Percentiles rank a stretch among this genome's conserved stretches.
phyloP scores from a whole-genome alignment of 2,329 filamentous ascomycete genomes.

The Beauveria scarabaeidicola region DNA sequence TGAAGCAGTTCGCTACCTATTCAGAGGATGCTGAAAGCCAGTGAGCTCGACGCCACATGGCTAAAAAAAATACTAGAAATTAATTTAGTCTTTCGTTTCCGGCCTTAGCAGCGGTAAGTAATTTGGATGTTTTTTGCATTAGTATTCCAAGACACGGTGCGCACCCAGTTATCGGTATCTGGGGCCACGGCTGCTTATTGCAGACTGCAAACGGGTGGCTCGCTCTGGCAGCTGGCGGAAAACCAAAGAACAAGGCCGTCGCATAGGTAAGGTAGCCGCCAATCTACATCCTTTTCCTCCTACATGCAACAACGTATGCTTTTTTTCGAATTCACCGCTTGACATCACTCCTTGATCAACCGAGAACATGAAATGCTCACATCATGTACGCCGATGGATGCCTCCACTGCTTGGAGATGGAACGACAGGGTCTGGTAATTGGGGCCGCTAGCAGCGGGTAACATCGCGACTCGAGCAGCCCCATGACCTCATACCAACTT shows the following conservation, averaged over 20 bases:
- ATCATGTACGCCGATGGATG: neutral
- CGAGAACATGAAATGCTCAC: neutral
- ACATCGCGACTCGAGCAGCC: neutral
- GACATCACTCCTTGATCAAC: neutral
- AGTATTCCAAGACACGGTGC: too few species aligned
- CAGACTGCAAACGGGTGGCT: neutral
- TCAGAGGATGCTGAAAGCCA: neutral
- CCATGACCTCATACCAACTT: constrained; percentile 3
- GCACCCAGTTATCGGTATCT: too few species aligned
- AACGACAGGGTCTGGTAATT: neutral
- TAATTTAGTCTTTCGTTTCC: too few species aligned
- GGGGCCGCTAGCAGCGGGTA: constrained; percentile 9
- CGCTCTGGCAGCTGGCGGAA: neutral
- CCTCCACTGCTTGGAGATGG: neutral
- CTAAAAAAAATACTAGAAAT: neutral
- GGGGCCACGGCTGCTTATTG: neutral
- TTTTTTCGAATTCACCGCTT: too few species aligned
- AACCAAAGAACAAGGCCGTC: neutral
- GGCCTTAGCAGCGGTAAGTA: too few species aligned
- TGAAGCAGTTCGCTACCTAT: neutral
- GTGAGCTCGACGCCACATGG: neutral
- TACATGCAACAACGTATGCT: neutral
- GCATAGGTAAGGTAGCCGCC: neutral
- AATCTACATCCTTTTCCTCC: neutral
- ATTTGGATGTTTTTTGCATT: too few species aligned